Evolutionary conservation across 768 basidiomycete species (phyloP), one percentile per base, ranked within the genome.

Genomic region (Tylopilus cervinicoccineus): DNA sequence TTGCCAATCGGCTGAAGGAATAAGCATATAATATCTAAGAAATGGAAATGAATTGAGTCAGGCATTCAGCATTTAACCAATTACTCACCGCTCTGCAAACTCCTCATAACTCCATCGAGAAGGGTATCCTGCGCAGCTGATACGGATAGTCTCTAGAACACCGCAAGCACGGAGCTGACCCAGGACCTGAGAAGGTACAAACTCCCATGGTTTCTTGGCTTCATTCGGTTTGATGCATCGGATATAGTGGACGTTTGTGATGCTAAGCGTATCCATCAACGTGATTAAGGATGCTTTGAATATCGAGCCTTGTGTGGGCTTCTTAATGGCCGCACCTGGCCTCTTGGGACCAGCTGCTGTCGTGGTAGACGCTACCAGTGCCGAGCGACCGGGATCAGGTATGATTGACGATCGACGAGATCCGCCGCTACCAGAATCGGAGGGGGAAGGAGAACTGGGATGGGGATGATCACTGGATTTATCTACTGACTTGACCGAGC

Each of bases 161-260:
- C 96, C 96, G 69, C 96, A 99, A 48, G 96, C 96, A 39, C 96
- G 81, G 24, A 99, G 72, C 66, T 99, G 96, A 17, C 91, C 84
- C 37, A 99, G 71, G 14, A 99, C 96, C 65, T 98, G 93, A 58
- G 94, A 91, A 27, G 94, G 91, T 24, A 87, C 83, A 62, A 97
- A 94, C 64, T 93, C 92, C 96, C 96, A 99, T 31, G 96, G 93
- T 45, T 78, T 83, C 73, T 99, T 99, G 54, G 80, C 78, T 62
- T 99, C 96, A 65, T 99, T 99, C 3, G 96, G 96, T 68, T 99
- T 99, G 75, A 99, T 98, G 68, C 96, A 99, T 39, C 96, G 84
- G 62, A 99, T 99, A 64, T 99, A 99, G 64, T 99, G 96, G 1
- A 97, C 96, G 60, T 99, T 97, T 12, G 96, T 99, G 50, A 90